A percentile compares a stretch with the other conserved stretches of the same genome.
phyloP scores from a whole-genome alignment of 1,284 basidiomycete genomes.

The Apiotrichum brassicae region DNA sequence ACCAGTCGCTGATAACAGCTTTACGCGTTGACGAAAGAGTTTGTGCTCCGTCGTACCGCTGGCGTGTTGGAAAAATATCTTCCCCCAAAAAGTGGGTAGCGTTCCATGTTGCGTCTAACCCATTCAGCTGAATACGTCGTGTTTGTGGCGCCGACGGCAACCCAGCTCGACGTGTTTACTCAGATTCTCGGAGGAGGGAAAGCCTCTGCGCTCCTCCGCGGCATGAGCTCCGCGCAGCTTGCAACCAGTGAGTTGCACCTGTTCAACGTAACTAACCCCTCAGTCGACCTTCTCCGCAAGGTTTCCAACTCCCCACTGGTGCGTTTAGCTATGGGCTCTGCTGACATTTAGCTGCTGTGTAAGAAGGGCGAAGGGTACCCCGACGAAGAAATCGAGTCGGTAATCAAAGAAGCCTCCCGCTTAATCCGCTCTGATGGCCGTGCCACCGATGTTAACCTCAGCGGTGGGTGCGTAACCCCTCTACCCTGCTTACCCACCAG shows the following conservation, averaged over 20 bases:
- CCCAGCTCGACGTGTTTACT: slow-evolving; percentile 79
- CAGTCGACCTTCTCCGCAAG: slow-evolving; percentile 60
- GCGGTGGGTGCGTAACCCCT: slow-evolving; percentile 8
- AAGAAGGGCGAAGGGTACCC: slow-evolving; percentile 51
- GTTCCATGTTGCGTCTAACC: slow-evolving; percentile 3
- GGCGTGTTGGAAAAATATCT: slow-evolving; percentile 74
- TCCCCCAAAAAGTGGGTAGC: slow-evolving; percentile 82
- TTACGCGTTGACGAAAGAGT: slow-evolving; percentile 68
- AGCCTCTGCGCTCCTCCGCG: slow-evolving; percentile 56
- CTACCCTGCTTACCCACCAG: slow-evolving; percentile 34
- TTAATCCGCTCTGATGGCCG: neutral
- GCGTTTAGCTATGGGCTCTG: neutral
- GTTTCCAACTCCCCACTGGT: slow-evolving; percentile 84
- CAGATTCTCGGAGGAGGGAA: slow-evolving; percentile 52
- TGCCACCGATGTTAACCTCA: slow-evolving; percentile 3
- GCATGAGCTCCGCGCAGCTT: slow-evolving; percentile 69
- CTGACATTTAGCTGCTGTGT: slow-evolving; percentile 56
- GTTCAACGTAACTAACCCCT: neutral
- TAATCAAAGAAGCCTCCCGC: slow-evolving; percentile 60
- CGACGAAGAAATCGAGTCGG: slow-evolving; percentile 53
- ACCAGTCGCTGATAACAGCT: slow-evolving; percentile 52
- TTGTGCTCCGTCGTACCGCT: slow-evolving; percentile 83
- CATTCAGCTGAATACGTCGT: slow-evolving; percentile 82
- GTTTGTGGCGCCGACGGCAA: slow-evolving; percentile 72
- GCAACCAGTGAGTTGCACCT: slow-evolving; percentile 60